Percentiles rank a stretch among this genome's conserved stretches.
Conservation (phyloP, 129 eudicot genomes). For the Tagetes patula region DNA sequence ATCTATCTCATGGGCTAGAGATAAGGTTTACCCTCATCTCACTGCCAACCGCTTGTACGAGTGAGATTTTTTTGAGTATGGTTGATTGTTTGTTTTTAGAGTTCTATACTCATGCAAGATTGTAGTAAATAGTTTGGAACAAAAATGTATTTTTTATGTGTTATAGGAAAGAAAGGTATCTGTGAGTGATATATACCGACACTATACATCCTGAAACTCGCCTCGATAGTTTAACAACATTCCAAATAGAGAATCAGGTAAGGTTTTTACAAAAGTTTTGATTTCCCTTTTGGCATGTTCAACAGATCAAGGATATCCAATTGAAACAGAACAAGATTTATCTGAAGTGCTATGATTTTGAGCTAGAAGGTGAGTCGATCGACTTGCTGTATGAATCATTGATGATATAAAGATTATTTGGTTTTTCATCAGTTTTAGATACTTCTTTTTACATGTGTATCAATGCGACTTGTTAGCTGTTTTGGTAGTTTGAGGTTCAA, state of each 20-base stretch:
- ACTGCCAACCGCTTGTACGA: too few relatives aligned
- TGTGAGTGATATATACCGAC: neutral
- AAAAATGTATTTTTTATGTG: neutral
- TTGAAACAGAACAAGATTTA: neutral
- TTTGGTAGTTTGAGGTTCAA: too few relatives aligned
- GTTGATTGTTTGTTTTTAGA: neutral
- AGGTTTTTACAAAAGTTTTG: neutral
- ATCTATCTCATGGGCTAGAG: too few relatives aligned
- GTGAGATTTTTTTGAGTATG: too few relatives aligned
- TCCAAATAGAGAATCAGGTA: neutral
- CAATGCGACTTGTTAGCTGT: neutral
- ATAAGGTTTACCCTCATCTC: too few relatives aligned
- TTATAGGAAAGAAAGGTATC: neutral
- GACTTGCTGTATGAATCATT: neutral
- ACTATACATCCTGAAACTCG: neutral
- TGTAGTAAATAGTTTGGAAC: neutral
- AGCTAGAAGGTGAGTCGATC: neutral
- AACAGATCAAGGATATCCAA: neutral
- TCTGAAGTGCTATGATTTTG: conserved; percentile 1
- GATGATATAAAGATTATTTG: neutral
- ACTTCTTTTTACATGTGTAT: neutral
- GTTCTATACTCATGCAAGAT: neutral
- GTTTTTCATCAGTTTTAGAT: neutral
- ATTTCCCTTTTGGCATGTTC: neutral
- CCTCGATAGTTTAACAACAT: neutral